Evolutionary conservation across 2,329 filamentous ascomycete genomes (phyloP).

Genomic region (Coleophoma crateriformis): DNA sequence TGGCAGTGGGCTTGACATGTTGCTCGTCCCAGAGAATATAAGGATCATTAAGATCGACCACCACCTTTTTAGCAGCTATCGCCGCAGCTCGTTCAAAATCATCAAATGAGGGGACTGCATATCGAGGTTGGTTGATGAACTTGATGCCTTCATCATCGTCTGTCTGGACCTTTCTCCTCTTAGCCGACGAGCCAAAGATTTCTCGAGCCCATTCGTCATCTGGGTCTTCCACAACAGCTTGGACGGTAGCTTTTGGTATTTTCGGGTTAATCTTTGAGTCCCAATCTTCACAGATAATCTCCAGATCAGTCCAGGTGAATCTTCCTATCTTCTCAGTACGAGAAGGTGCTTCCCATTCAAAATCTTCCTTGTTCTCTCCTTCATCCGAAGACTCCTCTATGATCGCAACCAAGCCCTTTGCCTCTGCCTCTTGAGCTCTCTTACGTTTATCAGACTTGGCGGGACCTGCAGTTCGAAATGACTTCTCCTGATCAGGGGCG

Average conservation of each 20-base stretch:
- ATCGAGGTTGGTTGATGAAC: constrained; percentile 51
- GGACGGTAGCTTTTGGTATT: constrained; percentile 17
- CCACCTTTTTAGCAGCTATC: constrained; percentile 70
- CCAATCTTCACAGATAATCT: constrained; percentile 85
- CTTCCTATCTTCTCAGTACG: constrained; percentile 63
- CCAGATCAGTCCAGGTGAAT: constrained; percentile 73
- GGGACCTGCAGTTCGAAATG: constrained; percentile 70
- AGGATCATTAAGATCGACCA: constrained; percentile 83
- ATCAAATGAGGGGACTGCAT: constrained; percentile 68
- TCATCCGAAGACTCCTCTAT: constrained; percentile 33
- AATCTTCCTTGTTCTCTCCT: constrained; percentile 38
- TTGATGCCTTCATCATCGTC: constrained; percentile 41
- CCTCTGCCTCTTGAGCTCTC: constrained; percentile 45
- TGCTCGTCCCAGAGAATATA: constrained; percentile 78
- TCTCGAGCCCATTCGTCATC: constrained; percentile 61
- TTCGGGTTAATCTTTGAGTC: constrained; percentile 50
- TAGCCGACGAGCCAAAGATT: constrained; percentile 44
- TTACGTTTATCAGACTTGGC: constrained; percentile 47
- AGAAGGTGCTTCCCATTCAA: constrained; percentile 46
- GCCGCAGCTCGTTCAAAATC: constrained; percentile 72
- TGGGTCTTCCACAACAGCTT: constrained; percentile 32
- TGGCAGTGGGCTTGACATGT: constrained; percentile 56
- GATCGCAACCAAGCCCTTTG: constrained; percentile 40
- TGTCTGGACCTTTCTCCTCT: constrained; percentile 59
- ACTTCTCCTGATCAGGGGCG: constrained; percentile 78